Percentiles rank a stretch among this genome's conserved stretches.
Evolutionary conservation across 306 rosid genomes (phyloP).

Genomic region (Medicago ruthenica): DNA sequence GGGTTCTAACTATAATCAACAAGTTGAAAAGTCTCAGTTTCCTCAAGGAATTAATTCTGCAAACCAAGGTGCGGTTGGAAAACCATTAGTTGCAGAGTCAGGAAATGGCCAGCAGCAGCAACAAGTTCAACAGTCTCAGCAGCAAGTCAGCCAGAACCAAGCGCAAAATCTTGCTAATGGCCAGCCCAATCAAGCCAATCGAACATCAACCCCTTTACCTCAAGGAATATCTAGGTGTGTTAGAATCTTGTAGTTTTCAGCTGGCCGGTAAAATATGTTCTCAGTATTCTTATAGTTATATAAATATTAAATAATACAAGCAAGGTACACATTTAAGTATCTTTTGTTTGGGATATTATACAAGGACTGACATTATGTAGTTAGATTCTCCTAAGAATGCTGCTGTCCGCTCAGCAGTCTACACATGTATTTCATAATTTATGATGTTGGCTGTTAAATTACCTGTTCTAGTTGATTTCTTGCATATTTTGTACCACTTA

Average conservation of each 20-base stretch:
- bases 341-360: conserved; percentile 38
- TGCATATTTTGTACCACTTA: conserved; percentile 14
- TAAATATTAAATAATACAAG: conserved; percentile 50
- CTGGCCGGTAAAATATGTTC: conserved; percentile 56
- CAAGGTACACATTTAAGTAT: conserved; percentile 40
- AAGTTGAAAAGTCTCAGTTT: conserved; percentile 74
- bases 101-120: conserved; percentile 83
- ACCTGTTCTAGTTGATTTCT: conserved; percentile 10
- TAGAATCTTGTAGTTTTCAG: conserved; percentile 76
- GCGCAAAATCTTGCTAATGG: conserved; percentile 67
- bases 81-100: conserved; percentile 73
- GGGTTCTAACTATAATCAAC: conserved; percentile 67
- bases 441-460: conserved; percentile 39
- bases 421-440: conserved; percentile 43
- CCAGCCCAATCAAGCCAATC: conserved; percentile 78
- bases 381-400: conserved; percentile 41
- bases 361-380: conserved; percentile 46
- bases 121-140: conserved; percentile 80
- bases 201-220: conserved; percentile 78
- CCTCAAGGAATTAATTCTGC: conserved; percentile 62
- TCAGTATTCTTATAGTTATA: conserved; percentile 44
- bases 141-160: conserved; percentile 67
- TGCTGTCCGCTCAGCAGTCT: conserved; percentile 39
- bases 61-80: conserved; percentile 70
- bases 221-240: conserved; percentile 99